These are phyloP conservation scores for Colletotrichum nymphaeae DNA, from an alignment of 2,329 filamentous ascomycete species.

Conservation along the genomic window DNA sequence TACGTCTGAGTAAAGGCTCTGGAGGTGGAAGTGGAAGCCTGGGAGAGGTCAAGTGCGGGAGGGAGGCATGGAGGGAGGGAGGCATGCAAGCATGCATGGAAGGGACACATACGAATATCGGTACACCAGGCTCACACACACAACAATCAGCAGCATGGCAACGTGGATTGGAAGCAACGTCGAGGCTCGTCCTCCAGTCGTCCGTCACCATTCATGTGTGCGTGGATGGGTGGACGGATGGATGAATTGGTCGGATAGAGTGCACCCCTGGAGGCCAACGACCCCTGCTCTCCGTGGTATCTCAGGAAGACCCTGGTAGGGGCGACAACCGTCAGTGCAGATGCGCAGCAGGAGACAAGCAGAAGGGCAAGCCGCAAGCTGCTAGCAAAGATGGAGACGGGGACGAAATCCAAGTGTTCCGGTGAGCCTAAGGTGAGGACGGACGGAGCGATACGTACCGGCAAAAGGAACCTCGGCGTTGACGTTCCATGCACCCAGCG, in stretches of 20 bases:
- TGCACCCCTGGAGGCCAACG: slow-evolving; percentile 16
- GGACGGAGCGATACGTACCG: slow-evolving; percentile 11
- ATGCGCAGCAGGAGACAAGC: slow-evolving; percentile 11
- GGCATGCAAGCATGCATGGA: background rate
- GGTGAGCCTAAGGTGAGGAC: slow-evolving; percentile 31
- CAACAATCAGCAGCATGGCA: slow-evolving; percentile 18
- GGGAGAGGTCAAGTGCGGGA: background rate
- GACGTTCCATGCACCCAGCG: background rate
- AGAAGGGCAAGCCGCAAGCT: slow-evolving; percentile 14
- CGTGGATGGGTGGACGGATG: slow-evolving; percentile 5
- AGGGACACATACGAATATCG: background rate
- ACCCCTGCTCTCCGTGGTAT: slow-evolving; percentile 14
- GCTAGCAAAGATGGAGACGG: slow-evolving; percentile 14
- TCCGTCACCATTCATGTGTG: background rate
- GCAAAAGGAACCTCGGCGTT: background rate
- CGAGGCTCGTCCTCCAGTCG: background rate
- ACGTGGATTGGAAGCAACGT: background rate
- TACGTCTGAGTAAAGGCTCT: slow-evolving; percentile 16
- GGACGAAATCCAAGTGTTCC: slow-evolving; percentile 25
- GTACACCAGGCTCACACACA: background rate
- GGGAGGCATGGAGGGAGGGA: slow-evolving; percentile 6
- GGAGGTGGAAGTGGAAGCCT: slow-evolving; percentile 16
- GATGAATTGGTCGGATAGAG: slow-evolving; percentile 11
- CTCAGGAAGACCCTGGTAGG: slow-evolving; percentile 24
- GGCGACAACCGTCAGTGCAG: slow-evolving; percentile 14